Percentiles rank a stretch among this genome's conserved stretches.
Evolutionary conservation across 2,329 filamentous ascomycete genomes (phyloP).

Genomic region (Fusarium sp.): DNA sequence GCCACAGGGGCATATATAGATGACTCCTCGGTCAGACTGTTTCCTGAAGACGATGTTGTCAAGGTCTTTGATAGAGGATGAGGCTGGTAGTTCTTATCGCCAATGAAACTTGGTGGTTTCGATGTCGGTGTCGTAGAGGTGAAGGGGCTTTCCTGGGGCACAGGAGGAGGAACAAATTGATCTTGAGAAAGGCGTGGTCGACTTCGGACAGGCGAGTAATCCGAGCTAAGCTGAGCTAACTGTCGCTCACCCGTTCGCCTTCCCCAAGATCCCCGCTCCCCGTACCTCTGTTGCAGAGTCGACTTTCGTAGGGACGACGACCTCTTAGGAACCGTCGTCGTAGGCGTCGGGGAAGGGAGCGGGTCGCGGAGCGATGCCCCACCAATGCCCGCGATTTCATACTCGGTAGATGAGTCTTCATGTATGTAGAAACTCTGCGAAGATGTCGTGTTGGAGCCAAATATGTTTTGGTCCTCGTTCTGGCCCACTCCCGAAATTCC

Average conservation of each 20-base stretch:
- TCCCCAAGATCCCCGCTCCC: constrained; percentile 76
- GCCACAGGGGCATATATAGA: constrained; percentile 51
- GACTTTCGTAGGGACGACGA: constrained; percentile 87
- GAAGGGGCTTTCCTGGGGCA: constrained; percentile 76
- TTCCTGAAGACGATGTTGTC: constrained; percentile 88
- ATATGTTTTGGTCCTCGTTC: constrained; percentile 78
- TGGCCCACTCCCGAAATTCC: constrained; percentile 74
- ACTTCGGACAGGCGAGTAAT: constrained; percentile 72
- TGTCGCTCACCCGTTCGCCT: constrained; percentile 71
- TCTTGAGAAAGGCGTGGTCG: constrained; percentile 85
- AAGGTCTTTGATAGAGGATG: constrained; percentile 91
- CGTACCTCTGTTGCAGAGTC: constrained; percentile 87
- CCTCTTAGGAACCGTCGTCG: constrained; percentile 73
- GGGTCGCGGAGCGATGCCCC: constrained; percentile 58
- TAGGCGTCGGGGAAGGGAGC: constrained; percentile 62
- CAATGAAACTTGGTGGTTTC: constrained; percentile 60
- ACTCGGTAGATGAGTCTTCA: constrained; percentile 66
- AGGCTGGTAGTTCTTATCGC: constrained; percentile 68
- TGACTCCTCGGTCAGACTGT: constrained; percentile 81
- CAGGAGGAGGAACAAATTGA: constrained; percentile 77
- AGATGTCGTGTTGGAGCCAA: constrained; percentile 71
- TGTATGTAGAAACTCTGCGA: constrained; percentile 66
- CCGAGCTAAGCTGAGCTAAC: constrained; percentile 65
- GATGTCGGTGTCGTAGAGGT: constrained; percentile 68
- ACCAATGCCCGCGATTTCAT: constrained; percentile 64